Base-by-base conservation (phyloP, 176 grass and related monocot genomes). In the Alloteropsis semialata region DNA sequence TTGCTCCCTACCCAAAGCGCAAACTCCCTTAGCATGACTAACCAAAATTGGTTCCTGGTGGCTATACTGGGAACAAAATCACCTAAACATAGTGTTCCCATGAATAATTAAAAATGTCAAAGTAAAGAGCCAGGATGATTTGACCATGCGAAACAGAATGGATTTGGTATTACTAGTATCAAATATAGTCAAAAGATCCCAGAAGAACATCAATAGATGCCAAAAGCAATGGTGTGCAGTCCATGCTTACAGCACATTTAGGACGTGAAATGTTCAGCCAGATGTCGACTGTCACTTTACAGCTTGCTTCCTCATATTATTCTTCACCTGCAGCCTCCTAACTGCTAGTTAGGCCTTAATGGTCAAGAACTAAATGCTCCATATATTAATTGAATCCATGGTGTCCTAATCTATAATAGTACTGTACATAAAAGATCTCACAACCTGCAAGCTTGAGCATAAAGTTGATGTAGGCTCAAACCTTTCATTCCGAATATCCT, bases 371-470 rank as follows among this genome's bases (percentile, higher is more conserved):
- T 45, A 32, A 57, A 51, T 19, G 49, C 53, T 15, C 7, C 6
- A 36, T 49, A 9, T 21, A 80, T 53, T 74, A 74, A 73, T 43
- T 80, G 45, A 80, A 56, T 27, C 45, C 44, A 72, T 65, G 57
- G 36, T 57, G 22, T 50, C 15, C 21, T 64, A 30, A 10, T 58
- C 37, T 58, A 74, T 55, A 65, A 42, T 29, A 68, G 30, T 27
- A 55, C 63, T 37, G 12, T 43, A 60, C 10, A 34, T 5, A 66
- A 19, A 65, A 24, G 32, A 82, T 69, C n/a, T 29, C n/a, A 50
- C 18, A 39, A 28, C 19, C 9, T 77, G 41, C 55, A 82, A 87
- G 41, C 13, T 61, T 70, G 25, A 65, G 64, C 74, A 44, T 16
- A 32, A 65, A 72, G 80, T 45, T 72, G 43, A 22, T 43, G 6